Evolutionary conservation across 2,329 filamentous ascomycete species (phyloP), one percentile per base, ranked within the genome.

Genomic region (Akanthomyces muscarius): DNA sequence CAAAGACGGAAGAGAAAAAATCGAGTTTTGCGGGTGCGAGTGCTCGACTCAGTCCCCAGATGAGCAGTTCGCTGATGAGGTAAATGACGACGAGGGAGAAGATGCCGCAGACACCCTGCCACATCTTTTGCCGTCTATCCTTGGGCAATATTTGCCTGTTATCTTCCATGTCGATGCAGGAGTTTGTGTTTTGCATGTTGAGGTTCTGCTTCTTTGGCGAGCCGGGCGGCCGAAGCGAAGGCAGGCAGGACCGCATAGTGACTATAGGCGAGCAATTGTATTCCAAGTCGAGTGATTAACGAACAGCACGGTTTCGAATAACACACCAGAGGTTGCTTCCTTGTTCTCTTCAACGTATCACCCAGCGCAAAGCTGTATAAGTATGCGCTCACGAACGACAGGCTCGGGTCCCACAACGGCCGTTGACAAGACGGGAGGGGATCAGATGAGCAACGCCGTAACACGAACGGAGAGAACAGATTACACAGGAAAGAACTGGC

Each of bases 1-100:
- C 79, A 38, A 81, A 62, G 50, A 84, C 79, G 7, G 81, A 75
- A 0, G 80, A 76, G 5, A 82, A 79, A 63, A 81, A 83, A 30
- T 78, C 71, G n/a, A 78, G 64, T 3, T 70, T 62, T 2, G 68
- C 70, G 0, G 67, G 65, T 11, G 72, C 66, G 18, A 82, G 68
- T 0, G 69, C 68, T 11, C 71, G 66, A 38, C 78, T 77, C 11
- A 83, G 69, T 2, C 73, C 76, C 69, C 78, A 81, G 23, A 82
- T 80, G 38, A 80, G 66, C n/a, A 82, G 65, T 67, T 83, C 77
- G 63, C 78, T 77, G 18, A 70, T 28, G 2, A 80, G 65, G 47
- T 76, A 80, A 8, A 82, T 71, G 7, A 75, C 33, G 1, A 72
- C 66, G 11, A 79, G 72, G 16, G 72, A 67, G 7, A 75, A 16